Evolutionary conservation across 345 rosid genomes (phyloP).

Genomic region (Hibiscus syriacus): DNA sequence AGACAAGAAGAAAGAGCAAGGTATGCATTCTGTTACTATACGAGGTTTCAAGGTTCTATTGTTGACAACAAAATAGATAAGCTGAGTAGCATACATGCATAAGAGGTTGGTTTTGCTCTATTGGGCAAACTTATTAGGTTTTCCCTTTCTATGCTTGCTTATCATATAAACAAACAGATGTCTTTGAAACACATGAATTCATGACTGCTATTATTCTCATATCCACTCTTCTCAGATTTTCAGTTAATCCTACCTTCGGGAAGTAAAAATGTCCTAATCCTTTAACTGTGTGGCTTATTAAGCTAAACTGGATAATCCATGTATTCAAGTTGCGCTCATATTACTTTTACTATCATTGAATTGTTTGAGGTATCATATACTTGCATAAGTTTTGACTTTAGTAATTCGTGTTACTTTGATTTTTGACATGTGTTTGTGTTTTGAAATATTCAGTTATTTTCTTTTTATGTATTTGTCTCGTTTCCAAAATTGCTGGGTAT

Average conservation of each 20-base stretch:
- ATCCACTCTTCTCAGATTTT: background rate
- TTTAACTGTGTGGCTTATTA: background rate
- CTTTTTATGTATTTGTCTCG: too few species aligned
- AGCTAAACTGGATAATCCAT: background rate
- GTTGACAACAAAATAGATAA: background rate
- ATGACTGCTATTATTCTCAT: background rate
- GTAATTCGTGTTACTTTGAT: too few species aligned
- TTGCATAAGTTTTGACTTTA: too few species aligned
- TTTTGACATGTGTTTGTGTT: too few species aligned
- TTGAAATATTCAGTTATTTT: too few species aligned
- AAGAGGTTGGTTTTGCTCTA: background rate
- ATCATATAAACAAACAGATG: background rate
- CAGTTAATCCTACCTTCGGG: background rate
- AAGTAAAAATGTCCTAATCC: background rate
- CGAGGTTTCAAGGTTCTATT: background rate
- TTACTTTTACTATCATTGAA: background rate
- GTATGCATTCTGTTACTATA: background rate
- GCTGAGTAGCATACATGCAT: background rate
- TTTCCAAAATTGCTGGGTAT: too few species aligned
- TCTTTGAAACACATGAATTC: background rate
- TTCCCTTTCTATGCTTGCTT: background rate
- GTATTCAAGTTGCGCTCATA: background rate
- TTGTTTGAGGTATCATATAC: background rate
- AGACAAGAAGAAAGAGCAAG: constrained; percentile 39
- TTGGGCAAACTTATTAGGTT: too few species aligned